Base-by-base conservation (phyloP, 2,329 filamentous ascomycete species). In the Epichloe aotearoae region DNA sequence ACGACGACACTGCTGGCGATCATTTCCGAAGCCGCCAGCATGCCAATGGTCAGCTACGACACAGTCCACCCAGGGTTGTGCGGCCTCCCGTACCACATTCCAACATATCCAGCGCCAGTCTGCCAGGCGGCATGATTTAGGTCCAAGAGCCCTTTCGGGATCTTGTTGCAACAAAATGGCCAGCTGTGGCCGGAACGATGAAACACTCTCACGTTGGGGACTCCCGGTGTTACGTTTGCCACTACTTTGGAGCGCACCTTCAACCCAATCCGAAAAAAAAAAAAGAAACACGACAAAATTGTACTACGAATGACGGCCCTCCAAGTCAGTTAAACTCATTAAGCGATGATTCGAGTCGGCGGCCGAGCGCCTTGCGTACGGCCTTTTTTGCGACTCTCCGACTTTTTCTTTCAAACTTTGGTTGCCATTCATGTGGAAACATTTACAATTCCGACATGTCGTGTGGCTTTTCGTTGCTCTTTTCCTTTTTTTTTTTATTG, bases 71-170 rank as follows among this genome's bases (percentile, higher is more conserved):
- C 14, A 39, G 46, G 23, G 30, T 12, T 8, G 17, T 46, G 5
- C 51, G 49, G 17, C 47, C 45, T 6, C 26, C 41, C 10, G 33
- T 51, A 17, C 46, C 53, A 38, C 52, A 49, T 51, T 57, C 57
- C 43, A 58, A 55, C 50, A 58, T 65, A 46, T 56, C 62, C n/a
- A 59, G 56, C 46, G 61, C 62, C 50, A 61, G 54, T 50, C 52
- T 68, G 53, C 67, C 71, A 0, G 72, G 71, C 20, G 72, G 72
- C 47, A 72, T 74, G 71, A 73, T 74, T 53, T 74, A 58, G 66
- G 53, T 8, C 5, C 6, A 20, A 33, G 17, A 17, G 2, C 15
- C 7, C n/a, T 11, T 17, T 19, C 8, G n/a, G 10, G 20, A 20
- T 11, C 19, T 14, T 17, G 43, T 39, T 34, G 10, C 17, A n/a